Base-by-base conservation (phyloP, 1,284 basidiomycete species). In the Tilletia walkeri region DNA sequence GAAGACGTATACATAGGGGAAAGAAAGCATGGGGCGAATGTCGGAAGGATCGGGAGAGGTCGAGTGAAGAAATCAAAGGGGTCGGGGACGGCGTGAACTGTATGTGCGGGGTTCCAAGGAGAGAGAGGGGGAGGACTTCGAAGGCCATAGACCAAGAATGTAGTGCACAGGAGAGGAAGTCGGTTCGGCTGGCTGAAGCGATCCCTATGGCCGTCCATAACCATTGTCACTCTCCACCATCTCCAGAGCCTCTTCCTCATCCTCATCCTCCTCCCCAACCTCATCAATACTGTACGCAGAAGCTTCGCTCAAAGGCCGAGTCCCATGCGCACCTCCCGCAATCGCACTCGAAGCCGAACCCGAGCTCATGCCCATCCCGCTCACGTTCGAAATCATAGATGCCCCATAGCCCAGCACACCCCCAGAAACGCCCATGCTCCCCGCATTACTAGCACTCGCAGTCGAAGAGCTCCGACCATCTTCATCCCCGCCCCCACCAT, bases 261-360 rank as follows among this genome's bases (percentile, higher is more conserved):
- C 56, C n/a, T 30, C 56, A 7, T 39, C 7, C 59, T 63, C 59
- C 36, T 63, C 59, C 6, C 39, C 59, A 1, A 6, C 59, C 59
- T 63, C 59, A 4, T 63, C 36, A 6, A 63, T 63, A 16, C 59
- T 63, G 59, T 63, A 63, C 16, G 59, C 34, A 10, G 59, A 63
- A 14, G 59, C 59, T 16, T 63, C 59, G n/a, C 59, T 63, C 59
- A 63, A 63, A 34, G 59, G 59, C 10, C 59, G 59, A 63, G 16
- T 36, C 16, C 36, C 50, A 30, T 30, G n/a, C 18, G 7, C 12
- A 53, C 7, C 18, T 7, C 9, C 50, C 18, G 7, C 34, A 24
- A 34, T 2, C 54, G 54, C 18, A 30, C 24, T 30, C 54, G 20
- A 6, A 5, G 18, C 3, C 12, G 54, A 14, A 34, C 54, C 54